Conservation (phyloP, 176 grass and related monocot genomes). For the Bromus sterilis region DNA sequence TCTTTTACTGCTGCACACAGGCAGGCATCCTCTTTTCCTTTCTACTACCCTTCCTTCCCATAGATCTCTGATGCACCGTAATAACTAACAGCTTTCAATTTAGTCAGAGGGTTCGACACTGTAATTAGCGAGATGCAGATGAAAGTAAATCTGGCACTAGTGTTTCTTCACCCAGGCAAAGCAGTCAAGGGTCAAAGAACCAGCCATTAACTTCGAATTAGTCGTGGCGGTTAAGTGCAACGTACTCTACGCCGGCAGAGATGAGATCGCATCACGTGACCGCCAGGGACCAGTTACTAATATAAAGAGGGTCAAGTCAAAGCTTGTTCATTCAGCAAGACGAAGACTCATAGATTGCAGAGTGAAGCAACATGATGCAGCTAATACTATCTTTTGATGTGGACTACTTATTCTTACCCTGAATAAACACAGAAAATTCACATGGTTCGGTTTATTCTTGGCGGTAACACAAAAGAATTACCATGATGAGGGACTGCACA, state of each 20-base stretch:
- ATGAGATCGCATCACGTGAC: constrained; percentile 38
- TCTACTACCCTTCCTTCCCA: background rate
- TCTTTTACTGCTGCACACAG: constrained; percentile 6
- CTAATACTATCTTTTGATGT: background rate
- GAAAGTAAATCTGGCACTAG: background rate
- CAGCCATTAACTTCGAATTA: background rate
- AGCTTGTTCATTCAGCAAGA: background rate
- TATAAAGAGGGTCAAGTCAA: constrained; percentile 32
- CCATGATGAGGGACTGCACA: background rate
- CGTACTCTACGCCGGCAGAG: background rate
- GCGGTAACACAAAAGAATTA: background rate
- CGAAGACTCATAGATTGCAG: background rate
- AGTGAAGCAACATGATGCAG: background rate
- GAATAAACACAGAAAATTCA: background rate
- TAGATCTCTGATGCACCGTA: background rate
- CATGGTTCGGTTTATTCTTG: background rate
- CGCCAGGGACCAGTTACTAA: constrained; percentile 8
- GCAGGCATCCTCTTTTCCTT: background rate
- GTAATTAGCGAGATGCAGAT: no score
- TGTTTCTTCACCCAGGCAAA: background rate
- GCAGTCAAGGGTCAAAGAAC: constrained; percentile 17
- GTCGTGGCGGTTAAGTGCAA: constrained; percentile 17
- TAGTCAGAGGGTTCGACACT: background rate
- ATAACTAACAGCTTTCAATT: background rate
- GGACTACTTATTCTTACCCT: background rate